phyloP scores from a whole-genome alignment of 1,139 yeast species.

The Casaregolazyma suthepensis region DNA sequence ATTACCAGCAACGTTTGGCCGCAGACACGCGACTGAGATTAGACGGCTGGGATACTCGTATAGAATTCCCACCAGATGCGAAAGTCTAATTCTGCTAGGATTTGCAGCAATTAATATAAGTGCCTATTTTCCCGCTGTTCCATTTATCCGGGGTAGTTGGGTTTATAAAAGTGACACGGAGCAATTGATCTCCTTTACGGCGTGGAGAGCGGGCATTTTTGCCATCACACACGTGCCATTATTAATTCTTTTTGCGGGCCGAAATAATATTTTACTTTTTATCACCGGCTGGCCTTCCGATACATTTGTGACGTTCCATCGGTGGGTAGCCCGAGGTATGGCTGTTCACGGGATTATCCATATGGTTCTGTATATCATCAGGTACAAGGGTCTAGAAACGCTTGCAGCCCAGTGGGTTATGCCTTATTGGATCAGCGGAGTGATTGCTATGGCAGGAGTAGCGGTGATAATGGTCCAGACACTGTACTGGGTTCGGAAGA shows the following conservation, averaged over 20 bases:
- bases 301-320: constrained; percentile 58
- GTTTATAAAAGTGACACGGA: constrained; percentile 28
- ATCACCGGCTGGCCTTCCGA: constrained; percentile 61
- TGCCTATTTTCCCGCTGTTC: constrained; percentile 36
- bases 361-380: constrained; percentile 21
- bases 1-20: constrained; percentile 42
- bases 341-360: constrained; percentile 40
- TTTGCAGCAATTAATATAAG: constrained; percentile 41
- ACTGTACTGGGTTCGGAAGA: constrained; percentile 45
- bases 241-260: constrained; percentile 52
- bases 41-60: constrained; percentile 26
- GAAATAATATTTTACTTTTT: constrained; percentile 61
- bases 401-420: constrained; percentile 17
- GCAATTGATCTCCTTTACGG: constrained; percentile 48
- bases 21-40: constrained; percentile 38
- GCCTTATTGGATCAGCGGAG: constrained; percentile 47
- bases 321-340: constrained; percentile 56
- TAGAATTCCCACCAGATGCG: constrained; percentile 58
- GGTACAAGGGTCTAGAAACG: constrained; percentile 2
- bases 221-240: constrained; percentile 46
- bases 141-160: constrained; percentile 35
- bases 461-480: constrained; percentile 44
- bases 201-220: constrained; percentile 55
- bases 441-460: constrained; percentile 40
- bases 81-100: constrained; percentile 42